Percentiles rank a stretch among this genome's conserved stretches.
Conservation (phyloP, 164 flowering plant species). For the Amborella trichopoda region DNA sequence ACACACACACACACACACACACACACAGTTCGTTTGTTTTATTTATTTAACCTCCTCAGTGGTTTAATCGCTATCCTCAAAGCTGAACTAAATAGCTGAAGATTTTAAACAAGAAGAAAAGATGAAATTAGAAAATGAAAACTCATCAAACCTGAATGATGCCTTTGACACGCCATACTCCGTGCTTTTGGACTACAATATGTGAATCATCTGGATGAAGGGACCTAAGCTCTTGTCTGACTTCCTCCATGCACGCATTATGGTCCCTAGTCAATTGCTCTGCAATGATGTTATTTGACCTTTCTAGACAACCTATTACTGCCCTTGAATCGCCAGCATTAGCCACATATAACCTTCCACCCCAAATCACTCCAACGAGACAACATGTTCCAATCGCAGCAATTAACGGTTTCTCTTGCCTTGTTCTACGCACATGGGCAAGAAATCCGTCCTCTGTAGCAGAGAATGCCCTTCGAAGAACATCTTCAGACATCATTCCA, state of each 20-base stretch:
- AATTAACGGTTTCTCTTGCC: slow-evolving; percentile 32
- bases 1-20: no score
- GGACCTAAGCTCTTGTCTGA: slow-evolving; percentile 52
- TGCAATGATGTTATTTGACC: slow-evolving; percentile 34
- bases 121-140: background rate
- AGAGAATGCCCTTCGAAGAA: slow-evolving; percentile 43
- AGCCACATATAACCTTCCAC: slow-evolving; percentile 47
- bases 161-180: slow-evolving; percentile 81
- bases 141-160: slow-evolving; percentile 53
- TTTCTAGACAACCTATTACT: slow-evolving; percentile 41
- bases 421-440: slow-evolving; percentile 31
- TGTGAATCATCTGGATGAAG: slow-evolving; percentile 65
- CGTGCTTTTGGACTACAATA: slow-evolving; percentile 44
- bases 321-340: slow-evolving; percentile 82
- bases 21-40: no score
- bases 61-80: no score
- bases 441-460: slow-evolving; percentile 76
- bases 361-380: slow-evolving; percentile 66
- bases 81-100: no score
- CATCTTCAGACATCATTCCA: slow-evolving; percentile 43
- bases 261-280: slow-evolving; percentile 67
- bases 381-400: slow-evolving; percentile 77
- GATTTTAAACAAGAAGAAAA: background rate
- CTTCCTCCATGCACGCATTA: slow-evolving; percentile 59
- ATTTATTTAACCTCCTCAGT: no score